phyloP scores from a whole-genome alignment of 257 asterid species.

The Solanum tacnaense region DNA sequence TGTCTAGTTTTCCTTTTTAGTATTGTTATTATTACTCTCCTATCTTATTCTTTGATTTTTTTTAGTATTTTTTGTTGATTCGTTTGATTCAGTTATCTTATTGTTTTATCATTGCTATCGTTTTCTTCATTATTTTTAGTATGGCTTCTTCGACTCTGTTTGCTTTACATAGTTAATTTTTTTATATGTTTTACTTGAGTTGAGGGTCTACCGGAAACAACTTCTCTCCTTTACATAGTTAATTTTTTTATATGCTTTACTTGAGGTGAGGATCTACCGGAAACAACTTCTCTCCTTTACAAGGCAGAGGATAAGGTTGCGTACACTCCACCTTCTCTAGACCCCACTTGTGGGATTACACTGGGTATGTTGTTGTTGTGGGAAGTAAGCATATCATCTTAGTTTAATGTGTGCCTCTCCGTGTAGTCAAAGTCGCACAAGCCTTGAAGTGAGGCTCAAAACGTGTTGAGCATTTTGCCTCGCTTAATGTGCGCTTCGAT shows the following conservation, averaged over 20 bases:
- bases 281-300: background rate
- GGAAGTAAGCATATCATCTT: background rate
- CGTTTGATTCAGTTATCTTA: background rate
- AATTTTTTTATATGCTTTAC: too few relatives aligned
- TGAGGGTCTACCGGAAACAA: background rate
- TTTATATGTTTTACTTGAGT: background rate
- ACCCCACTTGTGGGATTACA: background rate
- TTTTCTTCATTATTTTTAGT: background rate
- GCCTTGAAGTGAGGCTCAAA: background rate
- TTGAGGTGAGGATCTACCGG: background rate
- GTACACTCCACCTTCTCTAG: background rate
- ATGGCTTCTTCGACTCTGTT: background rate
- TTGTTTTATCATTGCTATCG: background rate
- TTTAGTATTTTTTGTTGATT: background rate
- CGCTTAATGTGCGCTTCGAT: background rate
- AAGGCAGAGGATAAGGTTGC: background rate
- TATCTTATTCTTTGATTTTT: background rate
- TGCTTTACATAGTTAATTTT: background rate
- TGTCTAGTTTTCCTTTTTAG: background rate
- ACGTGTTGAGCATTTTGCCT: background rate
- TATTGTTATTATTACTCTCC: background rate
- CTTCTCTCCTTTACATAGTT: background rate
- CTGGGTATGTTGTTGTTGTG: background rate
- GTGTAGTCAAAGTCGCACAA: background rate
- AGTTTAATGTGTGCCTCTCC: background rate